phyloP scores from a whole-genome alignment of 345 rosid species.

The Arabis hirsuta region DNA sequence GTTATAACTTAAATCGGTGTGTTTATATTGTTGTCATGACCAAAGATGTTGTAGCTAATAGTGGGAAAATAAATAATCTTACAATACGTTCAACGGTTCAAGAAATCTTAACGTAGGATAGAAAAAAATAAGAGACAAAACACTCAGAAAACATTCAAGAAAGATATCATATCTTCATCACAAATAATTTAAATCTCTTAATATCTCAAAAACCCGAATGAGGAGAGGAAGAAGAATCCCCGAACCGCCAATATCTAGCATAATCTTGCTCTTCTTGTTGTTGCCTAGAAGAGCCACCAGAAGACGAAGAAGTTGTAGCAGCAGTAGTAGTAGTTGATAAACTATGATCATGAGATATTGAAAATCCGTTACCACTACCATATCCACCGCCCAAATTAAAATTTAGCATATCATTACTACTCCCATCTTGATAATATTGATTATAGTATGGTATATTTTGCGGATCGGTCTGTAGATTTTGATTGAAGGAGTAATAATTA shows the following conservation, averaged over 20 bases:
- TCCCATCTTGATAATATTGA: conserved; percentile 40
- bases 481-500: conserved; percentile 31
- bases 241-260: conserved; percentile 35
- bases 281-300: conserved; percentile 45
- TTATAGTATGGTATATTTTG: conserved; percentile 27
- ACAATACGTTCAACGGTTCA: conserved; percentile 3
- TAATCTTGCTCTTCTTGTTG: conserved; percentile 45
- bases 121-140: neutral
- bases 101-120: conserved; percentile 2
- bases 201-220: conserved; percentile 29
- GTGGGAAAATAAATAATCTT: neutral
- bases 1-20: neutral
- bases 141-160: conserved; percentile 18
- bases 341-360: conserved; percentile 38
- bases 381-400: conserved; percentile 28
- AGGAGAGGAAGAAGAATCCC: conserved; percentile 42
- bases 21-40: neutral
- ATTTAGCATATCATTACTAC: conserved; percentile 28
- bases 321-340: conserved; percentile 34
- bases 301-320: conserved; percentile 41
- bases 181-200: conserved; percentile 16
- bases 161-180: conserved; percentile 21
- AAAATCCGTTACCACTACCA: conserved; percentile 28
- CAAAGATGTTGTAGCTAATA: neutral
- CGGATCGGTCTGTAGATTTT: conserved; percentile 20